A percentile compares a stretch with the other conserved stretches of the same genome.
phyloP scores from a whole-genome alignment of 495 filamentous ascomycete species.

The Hypoxylon lienhwacheense region DNA sequence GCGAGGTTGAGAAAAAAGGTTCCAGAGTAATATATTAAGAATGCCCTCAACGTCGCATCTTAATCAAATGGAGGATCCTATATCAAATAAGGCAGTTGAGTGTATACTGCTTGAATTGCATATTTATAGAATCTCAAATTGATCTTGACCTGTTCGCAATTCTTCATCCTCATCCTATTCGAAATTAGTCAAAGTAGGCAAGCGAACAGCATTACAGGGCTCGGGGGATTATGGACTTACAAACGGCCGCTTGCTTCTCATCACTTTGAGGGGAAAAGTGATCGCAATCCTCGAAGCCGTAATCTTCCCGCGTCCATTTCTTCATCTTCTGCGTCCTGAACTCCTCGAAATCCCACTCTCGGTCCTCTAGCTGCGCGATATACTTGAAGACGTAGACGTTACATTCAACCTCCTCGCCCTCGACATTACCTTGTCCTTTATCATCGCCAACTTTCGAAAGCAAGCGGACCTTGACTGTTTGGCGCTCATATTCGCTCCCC shows the following conservation, averaged over 20 bases:
- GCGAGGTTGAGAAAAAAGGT: too few species aligned
- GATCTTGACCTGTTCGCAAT: neutral
- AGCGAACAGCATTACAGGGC: neutral
- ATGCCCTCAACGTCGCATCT: constrained; percentile 26
- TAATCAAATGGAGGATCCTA: neutral
- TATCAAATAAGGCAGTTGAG: neutral
- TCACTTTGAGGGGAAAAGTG: constrained; percentile 24
- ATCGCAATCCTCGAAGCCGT: constrained; percentile 42
- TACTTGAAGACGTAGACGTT: constrained; percentile 79
- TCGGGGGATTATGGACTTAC: constrained; percentile 14
- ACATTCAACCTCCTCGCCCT: constrained; percentile 62
- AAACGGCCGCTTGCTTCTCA: constrained; percentile 27
- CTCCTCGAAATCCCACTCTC: constrained; percentile 81
- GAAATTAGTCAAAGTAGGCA: neutral
- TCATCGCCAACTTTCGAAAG: constrained; percentile 48
- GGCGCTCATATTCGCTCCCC: constrained; percentile 70
- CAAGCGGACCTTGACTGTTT: constrained; percentile 60
- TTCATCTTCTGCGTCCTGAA: constrained; percentile 70
- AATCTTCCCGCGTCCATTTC: constrained; percentile 50
- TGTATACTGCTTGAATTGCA: constrained; percentile 1
- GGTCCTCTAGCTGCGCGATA: constrained; percentile 56
- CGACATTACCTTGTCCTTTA: constrained; percentile 49
- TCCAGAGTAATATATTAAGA: too few species aligned
- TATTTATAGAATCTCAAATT: neutral
- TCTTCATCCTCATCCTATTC: constrained; percentile 9